Evolutionary conservation across 805 yeast species (phyloP).

Genomic region (Wickerhamomyces subpelliculosus): DNA sequence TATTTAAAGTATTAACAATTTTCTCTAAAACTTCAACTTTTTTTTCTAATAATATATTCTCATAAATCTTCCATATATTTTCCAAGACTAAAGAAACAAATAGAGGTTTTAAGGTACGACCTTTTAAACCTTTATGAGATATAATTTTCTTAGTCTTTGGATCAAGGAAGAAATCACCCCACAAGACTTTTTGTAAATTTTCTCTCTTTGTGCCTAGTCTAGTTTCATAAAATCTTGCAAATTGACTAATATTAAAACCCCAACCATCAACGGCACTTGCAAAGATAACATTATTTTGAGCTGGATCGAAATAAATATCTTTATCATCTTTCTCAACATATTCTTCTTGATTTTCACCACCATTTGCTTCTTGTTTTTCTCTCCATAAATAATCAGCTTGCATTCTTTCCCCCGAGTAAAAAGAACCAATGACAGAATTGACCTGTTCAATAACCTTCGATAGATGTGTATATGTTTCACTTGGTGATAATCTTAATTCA

Average conservation of each 20-base stretch:
- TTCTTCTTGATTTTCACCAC: conserved; percentile 36
- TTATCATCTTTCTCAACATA: conserved; percentile 73
- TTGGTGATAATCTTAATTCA: conserved; percentile 76
- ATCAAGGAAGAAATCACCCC: conserved; percentile 93
- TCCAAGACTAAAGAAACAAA: conserved; percentile 85
- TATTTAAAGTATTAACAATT: conserved; percentile 62
- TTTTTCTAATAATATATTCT: conserved; percentile 55
- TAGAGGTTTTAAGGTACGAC: conserved; percentile 63
- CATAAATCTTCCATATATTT: conserved; percentile 88
- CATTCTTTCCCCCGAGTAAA: conserved; percentile 89
- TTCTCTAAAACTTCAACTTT: conserved; percentile 68
- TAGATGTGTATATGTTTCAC: conserved; percentile 80
- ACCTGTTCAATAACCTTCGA: conserved; percentile 83
- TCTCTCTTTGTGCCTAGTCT: conserved; percentile 80
- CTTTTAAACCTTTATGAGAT: conserved; percentile 55
- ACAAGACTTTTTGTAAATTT: conserved; percentile 74
- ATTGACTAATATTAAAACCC: conserved; percentile 91
- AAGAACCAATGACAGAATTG: conserved; percentile 89
- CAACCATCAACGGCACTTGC: conserved; percentile 94
- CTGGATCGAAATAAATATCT: conserved; percentile 82
- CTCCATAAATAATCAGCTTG: conserved; percentile 76
- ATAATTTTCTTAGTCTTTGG: conserved; percentile 83
- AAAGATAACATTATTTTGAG: conserved; percentile 81
- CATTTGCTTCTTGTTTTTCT: conserved; percentile 47
- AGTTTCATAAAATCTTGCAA: conserved; percentile 78